Evolutionary conservation across 2,329 filamentous ascomycete species (phyloP), one percentile per base, ranked within the genome.

Genomic region (Beauveria sp.): DNA sequence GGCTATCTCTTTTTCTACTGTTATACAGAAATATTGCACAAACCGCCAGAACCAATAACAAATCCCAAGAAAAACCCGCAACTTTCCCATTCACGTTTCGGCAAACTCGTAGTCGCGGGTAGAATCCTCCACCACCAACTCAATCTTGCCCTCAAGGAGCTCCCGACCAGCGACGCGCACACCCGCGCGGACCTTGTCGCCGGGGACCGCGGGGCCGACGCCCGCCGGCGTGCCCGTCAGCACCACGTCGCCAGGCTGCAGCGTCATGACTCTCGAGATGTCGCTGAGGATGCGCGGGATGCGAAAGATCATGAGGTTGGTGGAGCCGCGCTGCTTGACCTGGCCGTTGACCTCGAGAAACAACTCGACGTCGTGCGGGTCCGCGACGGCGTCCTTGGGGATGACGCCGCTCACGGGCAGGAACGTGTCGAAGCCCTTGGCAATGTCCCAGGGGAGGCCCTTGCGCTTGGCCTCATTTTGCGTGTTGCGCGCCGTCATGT

Each of bases 341-440:
- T 90, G 79, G 65, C 86, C 85, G 74, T 97, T 96, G 70, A 99
- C 90, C 58, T 82, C 87, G 62, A 99, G 83, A 75, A 88, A 96
- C 64, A 99, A 78, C 77, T 96, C 89, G 20, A 91, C 87, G 69
- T 93, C 86, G 73, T 98, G 93, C 38, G 95, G 95, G 76, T 98
- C 86, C 14, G 88, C 84, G 67, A 99, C 91, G 66, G 83, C 81
- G 42, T 84, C 80, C 78, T 96, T 96, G 67, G 86, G 80, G 69
- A 99, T 96, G 60, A 90, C 80, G 65, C 88, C 80, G 73, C 88
- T 91, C 70, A 99, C 83, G 62, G 95, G 95, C 57, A 96, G 82
- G 79, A 99, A 99, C 3, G 95, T 98, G 75, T 99, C 95, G 73
- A 98, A 99, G 52, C 95, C 95, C 80, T 99, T 99, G 67, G 91